Base-by-base conservation (phyloP, 202 grass and related monocot genomes). In the Alloteropsis angusta region DNA sequence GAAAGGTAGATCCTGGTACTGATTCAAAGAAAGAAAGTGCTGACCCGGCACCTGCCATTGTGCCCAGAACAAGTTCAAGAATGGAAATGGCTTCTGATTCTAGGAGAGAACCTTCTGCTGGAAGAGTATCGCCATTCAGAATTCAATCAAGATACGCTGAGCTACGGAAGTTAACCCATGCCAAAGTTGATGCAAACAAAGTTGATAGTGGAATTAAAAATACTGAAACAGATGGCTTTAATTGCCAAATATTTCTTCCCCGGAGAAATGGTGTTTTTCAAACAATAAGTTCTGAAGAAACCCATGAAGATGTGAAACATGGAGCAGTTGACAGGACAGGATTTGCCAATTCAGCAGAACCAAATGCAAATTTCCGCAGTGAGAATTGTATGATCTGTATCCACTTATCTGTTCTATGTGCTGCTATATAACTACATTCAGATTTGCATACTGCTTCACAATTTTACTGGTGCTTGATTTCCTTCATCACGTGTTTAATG, bases 81-180 rank as follows among this genome's bases (percentile, higher is more conserved):
- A 76, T 78, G 71, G 91, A 86, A 50, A 80, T 80, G 81, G 35
- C 70, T 34, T 77, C 82, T 82, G 89, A 95, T 79, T 88, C 85
- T 74, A 98, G 88, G 74, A 98, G 87, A 74, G 92, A 95, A 65
- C 45, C 79, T 66, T 80, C 76, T 78, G 72, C 72, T 49, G 88
- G 88, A 78, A 88, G 85, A 81, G 54, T 80, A 7, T 83, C 80
- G 2, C 76, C 88, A 38, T 88, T 78, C 57, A 88, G 85, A 71
- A 60, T 75, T 32, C 91, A 86, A 49, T 93, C 91, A 84, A 90
- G 89, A 80, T 95, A 86, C 81, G 41, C 87, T 68, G 92, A 98
- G 72, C 80, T 68, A 65, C 56, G 77, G 65, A 92, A 94, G 72
- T 22, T 75, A 53, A 64, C 50, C 65, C 92, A 83, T 80, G 53